Percentiles rank a stretch among this genome's conserved stretches.
Conservation (phyloP, 768 basidiomycete genomes). For the Solioccasus polychromus region DNA sequence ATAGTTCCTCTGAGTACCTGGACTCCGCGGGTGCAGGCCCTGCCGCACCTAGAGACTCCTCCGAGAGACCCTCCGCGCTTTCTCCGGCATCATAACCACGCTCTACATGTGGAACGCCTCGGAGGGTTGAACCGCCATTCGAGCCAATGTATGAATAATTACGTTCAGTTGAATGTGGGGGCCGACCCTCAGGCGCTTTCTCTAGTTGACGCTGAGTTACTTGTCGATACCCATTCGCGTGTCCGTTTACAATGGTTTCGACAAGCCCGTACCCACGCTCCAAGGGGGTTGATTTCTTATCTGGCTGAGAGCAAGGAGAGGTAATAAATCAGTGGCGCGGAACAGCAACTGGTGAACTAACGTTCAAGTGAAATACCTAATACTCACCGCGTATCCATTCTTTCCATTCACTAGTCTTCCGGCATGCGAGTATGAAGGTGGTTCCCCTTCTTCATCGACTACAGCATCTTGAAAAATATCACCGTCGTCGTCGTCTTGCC, state of each 20-base stretch:
- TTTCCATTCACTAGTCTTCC: constrained; percentile 41
- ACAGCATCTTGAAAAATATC: constrained; percentile 41
- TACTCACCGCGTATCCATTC: constrained; percentile 65
- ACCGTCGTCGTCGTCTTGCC: constrained; percentile 50
- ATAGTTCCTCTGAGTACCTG: too few relatives aligned
- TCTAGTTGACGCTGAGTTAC: constrained; percentile 65
- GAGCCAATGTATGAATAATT: constrained; percentile 1
- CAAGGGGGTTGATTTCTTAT: constrained; percentile 37
- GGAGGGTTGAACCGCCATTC: constrained; percentile 11
- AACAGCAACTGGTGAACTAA: neutral
- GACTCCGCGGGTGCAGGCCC: constrained; percentile 33
- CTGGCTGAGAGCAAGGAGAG: constrained; percentile 34
- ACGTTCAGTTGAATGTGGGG: constrained; percentile 27
- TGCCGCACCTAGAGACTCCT: constrained; percentile 16
- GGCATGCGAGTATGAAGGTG: constrained; percentile 60
- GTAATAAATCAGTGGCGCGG: constrained; percentile 1
- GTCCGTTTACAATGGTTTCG: neutral
- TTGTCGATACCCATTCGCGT: constrained; percentile 32
- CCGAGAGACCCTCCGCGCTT: neutral
- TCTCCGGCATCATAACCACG: constrained; percentile 11
- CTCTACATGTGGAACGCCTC: constrained; percentile 6
- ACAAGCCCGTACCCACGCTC: constrained; percentile 7
- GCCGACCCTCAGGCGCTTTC: constrained; percentile 65
- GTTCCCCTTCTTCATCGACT: constrained; percentile 43
- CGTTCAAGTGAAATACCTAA: neutral